Evolutionary conservation across 2,329 filamentous ascomycete species (phyloP).

Genomic region (Sclerotinia sclerotiorum): DNA sequence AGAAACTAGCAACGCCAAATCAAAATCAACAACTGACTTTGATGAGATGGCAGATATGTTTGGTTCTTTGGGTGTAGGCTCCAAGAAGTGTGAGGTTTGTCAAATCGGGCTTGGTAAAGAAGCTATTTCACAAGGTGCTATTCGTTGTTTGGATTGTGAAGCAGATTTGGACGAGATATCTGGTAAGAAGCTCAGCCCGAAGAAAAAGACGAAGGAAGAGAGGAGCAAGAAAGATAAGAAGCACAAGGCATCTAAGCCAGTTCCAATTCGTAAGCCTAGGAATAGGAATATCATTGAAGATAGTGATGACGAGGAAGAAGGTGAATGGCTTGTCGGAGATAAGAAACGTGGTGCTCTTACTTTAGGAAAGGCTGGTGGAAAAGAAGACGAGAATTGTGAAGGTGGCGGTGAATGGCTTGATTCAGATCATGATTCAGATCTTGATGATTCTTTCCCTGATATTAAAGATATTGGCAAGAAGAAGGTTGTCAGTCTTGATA

Average conservation of each 20-base stretch:
- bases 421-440: conserved; percentile 59
- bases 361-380: conserved; percentile 78
- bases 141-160: conserved; percentile 72
- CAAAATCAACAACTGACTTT: conserved; percentile 55
- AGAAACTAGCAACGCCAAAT: conserved; percentile 49
- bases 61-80: conserved; percentile 65
- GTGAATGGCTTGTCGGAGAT: conserved; percentile 76
- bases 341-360: conserved; percentile 58
- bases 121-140: conserved; percentile 45
- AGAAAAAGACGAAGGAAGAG: conserved; percentile 44
- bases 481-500: conserved; percentile 31
- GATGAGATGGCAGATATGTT: conserved; percentile 86
- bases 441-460: conserved; percentile 45
- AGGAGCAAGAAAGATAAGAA: conserved; percentile 41
- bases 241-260: conserved; percentile 27
- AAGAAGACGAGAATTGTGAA: conserved; percentile 85
- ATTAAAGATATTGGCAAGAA: conserved; percentile 37
- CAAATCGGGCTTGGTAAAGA: conserved; percentile 38
- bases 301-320: conserved; percentile 65
- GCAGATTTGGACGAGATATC: conserved; percentile 66
- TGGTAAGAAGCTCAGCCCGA: conserved; percentile 46
- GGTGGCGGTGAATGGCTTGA: conserved; percentile 79
- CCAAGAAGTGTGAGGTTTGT: conserved; percentile 41
- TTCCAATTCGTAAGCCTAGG: conserved; percentile 48
- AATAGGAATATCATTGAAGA: conserved; percentile 60